phyloP scores from a whole-genome alignment of 75 land plant genomes.

The Gnetum montanum region DNA sequence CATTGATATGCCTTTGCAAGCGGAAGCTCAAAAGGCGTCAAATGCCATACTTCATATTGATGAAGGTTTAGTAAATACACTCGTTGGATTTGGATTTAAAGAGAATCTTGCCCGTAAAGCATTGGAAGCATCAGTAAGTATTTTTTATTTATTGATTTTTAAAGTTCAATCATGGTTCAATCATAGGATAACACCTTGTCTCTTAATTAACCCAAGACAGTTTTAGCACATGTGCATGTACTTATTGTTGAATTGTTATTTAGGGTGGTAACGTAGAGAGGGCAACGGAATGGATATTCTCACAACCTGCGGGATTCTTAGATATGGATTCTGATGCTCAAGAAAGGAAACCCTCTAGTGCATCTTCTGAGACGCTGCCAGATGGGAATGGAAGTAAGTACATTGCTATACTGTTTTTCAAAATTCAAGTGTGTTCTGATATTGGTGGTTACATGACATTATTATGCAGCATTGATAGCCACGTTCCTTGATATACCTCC shows the following conservation, averaged over 20 bases:
- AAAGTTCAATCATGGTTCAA: too few relatives aligned
- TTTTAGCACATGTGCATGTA: too few relatives aligned
- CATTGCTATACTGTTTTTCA: neutral
- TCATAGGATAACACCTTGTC: too few relatives aligned
- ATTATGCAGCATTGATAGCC: too few relatives aligned
- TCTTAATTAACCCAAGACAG: too few relatives aligned
- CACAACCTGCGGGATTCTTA: constrained; percentile 44
- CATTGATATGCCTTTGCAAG: constrained; percentile 63
- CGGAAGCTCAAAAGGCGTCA: constrained; percentile 10
- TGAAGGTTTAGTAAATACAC: constrained; percentile 57
- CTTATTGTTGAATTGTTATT: too few relatives aligned
- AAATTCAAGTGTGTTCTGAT: too few relatives aligned
- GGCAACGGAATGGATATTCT: constrained; percentile 98
- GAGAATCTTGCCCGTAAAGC: constrained; percentile 84
- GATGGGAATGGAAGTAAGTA: constrained; percentile 92
- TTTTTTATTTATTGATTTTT: neutral
- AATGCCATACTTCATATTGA: constrained; percentile 15
- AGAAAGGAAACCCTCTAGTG: constrained; percentile 16
- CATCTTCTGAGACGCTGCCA: constrained; percentile 33
- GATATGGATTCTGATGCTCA: constrained; percentile 51
- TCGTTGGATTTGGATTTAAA: constrained; percentile 82
- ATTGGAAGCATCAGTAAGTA: constrained; percentile 64
- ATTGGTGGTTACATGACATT: too few relatives aligned
- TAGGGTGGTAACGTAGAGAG: constrained; percentile 88
- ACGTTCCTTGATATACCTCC: too few relatives aligned